phyloP scores from a whole-genome alignment of 208 protist species.

The Leptomonas pyrrhocoris region DNA sequence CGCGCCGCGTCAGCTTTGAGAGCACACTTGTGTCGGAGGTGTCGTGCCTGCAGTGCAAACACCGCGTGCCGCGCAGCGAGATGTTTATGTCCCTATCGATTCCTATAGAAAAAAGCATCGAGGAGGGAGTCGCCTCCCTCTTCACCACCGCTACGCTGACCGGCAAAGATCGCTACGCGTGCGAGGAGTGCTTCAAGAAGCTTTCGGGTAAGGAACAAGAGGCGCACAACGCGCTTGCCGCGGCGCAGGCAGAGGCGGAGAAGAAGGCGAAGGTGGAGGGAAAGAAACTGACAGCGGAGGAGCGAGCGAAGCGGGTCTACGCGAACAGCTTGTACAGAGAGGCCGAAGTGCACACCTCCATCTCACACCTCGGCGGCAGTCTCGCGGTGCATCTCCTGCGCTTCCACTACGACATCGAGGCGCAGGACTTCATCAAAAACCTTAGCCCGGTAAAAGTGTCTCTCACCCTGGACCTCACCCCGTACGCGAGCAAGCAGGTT shows the following conservation, averaged over 20 bases:
- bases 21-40: slow-evolving; percentile 66
- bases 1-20: slow-evolving; percentile 71
- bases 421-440: slow-evolving; percentile 69
- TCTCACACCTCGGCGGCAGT: slow-evolving; percentile 69
- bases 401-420: slow-evolving; percentile 68
- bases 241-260: slow-evolving; percentile 39
- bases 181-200: slow-evolving; percentile 80
- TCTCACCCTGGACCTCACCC: slow-evolving; percentile 56
- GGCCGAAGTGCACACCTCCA: slow-evolving; percentile 58
- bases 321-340: slow-evolving; percentile 80
- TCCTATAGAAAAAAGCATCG: slow-evolving; percentile 66
- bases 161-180: slow-evolving; percentile 82
- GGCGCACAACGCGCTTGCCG: slow-evolving; percentile 60
- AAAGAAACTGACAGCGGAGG: slow-evolving; percentile 31
- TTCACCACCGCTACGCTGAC: slow-evolving; percentile 49
- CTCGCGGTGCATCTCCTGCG: slow-evolving; percentile 82
- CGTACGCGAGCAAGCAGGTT: slow-evolving; percentile 54
- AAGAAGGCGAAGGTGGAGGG: slow-evolving; percentile 31
- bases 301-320: slow-evolving; percentile 35
- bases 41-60: slow-evolving; percentile 57
- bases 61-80: slow-evolving; percentile 55
- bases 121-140: slow-evolving; percentile 53
- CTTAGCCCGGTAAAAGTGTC: slow-evolving; percentile 59
- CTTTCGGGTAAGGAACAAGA: slow-evolving; percentile 58
- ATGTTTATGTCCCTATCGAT: slow-evolving; percentile 89